These are phyloP conservation scores for Aspergillus avenaceus DNA, from an alignment of 495 filamentous ascomycete genomes.

Conservation along the genomic window DNA sequence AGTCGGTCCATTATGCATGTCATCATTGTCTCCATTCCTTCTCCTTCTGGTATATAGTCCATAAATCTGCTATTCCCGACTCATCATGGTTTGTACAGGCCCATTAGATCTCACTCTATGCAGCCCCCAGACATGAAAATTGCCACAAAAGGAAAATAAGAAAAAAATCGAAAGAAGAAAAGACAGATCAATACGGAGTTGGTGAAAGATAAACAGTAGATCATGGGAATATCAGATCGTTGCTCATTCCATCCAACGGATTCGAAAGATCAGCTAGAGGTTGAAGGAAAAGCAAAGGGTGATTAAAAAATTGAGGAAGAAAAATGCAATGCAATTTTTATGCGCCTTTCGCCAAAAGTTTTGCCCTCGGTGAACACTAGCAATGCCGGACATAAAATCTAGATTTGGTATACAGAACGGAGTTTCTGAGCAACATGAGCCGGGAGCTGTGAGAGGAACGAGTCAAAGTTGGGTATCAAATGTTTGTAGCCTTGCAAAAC, in stretches of 20 bases:
- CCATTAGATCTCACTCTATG: constrained; percentile 7
- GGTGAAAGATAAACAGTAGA: background rate
- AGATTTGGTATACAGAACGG: constrained; percentile 42
- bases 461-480: constrained; percentile 80
- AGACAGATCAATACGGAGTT: background rate
- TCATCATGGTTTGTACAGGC: constrained; percentile 2
- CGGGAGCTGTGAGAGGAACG: constrained; percentile 68
- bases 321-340: constrained; percentile 18
- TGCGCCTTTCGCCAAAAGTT: constrained; percentile 25
- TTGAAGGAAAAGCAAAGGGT: background rate
- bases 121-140: constrained; percentile 1
- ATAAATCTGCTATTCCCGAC: constrained; percentile 1
- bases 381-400: constrained; percentile 15
- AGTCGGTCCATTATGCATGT: constrained; percentile 12
- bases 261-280: background rate
- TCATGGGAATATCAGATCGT: constrained; percentile 1
- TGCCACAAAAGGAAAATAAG: background rate
- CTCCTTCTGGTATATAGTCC: constrained; percentile 11
- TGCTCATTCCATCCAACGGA: background rate
- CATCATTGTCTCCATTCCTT: constrained; percentile 9
- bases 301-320: background rate
- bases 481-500: constrained; percentile 76
- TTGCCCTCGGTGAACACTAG: constrained; percentile 8
- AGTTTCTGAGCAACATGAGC: constrained; percentile 56
- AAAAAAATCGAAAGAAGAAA: background rate